phyloP scores from a whole-genome alignment of 768 basidiomycete genomes.

The Auricularia heimuer region DNA sequence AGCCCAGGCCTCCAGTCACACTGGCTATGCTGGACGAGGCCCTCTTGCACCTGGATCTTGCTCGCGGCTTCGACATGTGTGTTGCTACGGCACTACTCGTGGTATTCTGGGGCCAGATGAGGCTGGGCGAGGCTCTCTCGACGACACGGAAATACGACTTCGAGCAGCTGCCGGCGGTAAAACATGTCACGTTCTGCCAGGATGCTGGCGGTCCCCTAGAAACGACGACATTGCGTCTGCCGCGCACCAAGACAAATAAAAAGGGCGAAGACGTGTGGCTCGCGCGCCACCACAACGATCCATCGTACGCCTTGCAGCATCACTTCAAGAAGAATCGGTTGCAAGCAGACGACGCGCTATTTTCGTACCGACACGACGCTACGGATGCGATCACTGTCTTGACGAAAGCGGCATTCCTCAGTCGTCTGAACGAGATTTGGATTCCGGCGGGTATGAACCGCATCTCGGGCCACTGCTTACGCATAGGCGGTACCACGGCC shows the following conservation, averaged over 20 bases:
- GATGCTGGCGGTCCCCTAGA: background rate
- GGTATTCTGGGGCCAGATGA: slow-evolving; percentile 32
- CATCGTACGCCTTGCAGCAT: slow-evolving; percentile 22
- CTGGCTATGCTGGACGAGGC: slow-evolving; percentile 20
- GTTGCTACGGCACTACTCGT: slow-evolving; percentile 23
- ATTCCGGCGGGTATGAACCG: slow-evolving; percentile 19
- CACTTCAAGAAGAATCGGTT: slow-evolving; percentile 21
- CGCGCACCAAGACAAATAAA: background rate
- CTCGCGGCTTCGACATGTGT: slow-evolving; percentile 30
- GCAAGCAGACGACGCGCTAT: slow-evolving; percentile 20
- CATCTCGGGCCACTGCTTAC: slow-evolving; percentile 32
- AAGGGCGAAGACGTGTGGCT: background rate
- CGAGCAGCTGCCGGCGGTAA: background rate
- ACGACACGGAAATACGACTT: background rate
- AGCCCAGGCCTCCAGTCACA: slow-evolving; percentile 23
- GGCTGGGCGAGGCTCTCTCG: slow-evolving; percentile 25
- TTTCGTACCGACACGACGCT: slow-evolving; percentile 28
- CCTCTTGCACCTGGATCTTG: slow-evolving; percentile 16
- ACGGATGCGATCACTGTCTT: slow-evolving; percentile 20
- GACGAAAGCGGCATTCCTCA: slow-evolving; percentile 18
- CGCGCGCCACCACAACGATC: slow-evolving; percentile 3
- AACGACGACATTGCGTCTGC: background rate
- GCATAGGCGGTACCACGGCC: slow-evolving; percentile 32
- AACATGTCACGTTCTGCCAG: background rate
- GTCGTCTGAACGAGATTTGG: slow-evolving; percentile 23